A percentile compares a stretch with the other conserved stretches of the same genome.
Evolutionary conservation across 306 rosid species (phyloP).

Genomic region (Malus asiatica): DNA sequence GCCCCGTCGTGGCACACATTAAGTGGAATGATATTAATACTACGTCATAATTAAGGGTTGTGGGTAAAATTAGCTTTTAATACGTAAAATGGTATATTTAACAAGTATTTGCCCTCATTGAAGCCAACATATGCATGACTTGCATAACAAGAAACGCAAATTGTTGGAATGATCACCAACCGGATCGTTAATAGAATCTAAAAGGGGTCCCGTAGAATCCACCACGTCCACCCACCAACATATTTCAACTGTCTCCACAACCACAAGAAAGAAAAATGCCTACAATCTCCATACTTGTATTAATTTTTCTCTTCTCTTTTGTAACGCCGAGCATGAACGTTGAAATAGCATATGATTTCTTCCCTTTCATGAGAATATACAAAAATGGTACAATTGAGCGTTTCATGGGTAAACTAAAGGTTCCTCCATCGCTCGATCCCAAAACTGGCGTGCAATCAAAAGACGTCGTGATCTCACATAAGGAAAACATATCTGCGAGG

Average conservation of each 20-base stretch:
- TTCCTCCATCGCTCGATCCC: slow-evolving; percentile 34
- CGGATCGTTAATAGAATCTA: too few species aligned
- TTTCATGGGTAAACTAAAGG: not conserved
- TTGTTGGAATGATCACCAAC: too few species aligned
- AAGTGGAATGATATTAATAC: not conserved
- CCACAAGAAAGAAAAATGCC: not conserved
- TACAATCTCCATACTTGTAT: not conserved
- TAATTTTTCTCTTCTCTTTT: not conserved
- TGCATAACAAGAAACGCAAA: not conserved
- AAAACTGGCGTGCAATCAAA: slow-evolving; percentile 22
- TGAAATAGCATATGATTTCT: not conserved
- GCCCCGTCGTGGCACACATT: too few species aligned
- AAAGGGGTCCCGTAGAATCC: too few species aligned
- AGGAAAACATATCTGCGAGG: slow-evolving; percentile 14
- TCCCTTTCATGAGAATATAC: not conserved
- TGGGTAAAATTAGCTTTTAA: not conserved
- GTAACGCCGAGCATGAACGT: not conserved
- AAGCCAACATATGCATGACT: not conserved
- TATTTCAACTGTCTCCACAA: too few species aligned
- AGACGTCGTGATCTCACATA: not conserved
- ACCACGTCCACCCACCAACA: too few species aligned
- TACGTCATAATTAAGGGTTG: not conserved
- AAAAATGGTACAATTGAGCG: slow-evolving; percentile 8
- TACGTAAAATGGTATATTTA: not conserved
- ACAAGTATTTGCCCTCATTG: not conserved